Percentiles rank a stretch among this genome's conserved stretches.
phyloP scores from a whole-genome alignment of 2,329 filamentous ascomycete species.

The Penicillium nordicum region DNA sequence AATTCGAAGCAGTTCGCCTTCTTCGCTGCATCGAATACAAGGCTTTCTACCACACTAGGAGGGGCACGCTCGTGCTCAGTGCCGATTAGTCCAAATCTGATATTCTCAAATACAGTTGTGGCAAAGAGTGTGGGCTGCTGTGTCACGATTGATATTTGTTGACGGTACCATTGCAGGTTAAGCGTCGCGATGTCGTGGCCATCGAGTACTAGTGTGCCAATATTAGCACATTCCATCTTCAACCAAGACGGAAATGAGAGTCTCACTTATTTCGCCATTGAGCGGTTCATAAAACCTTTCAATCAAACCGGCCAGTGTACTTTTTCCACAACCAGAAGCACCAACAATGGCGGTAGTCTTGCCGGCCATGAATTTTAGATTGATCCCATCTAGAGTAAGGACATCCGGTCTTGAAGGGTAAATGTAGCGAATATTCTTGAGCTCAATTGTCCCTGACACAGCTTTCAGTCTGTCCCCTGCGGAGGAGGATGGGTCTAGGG shows the following conservation, averaged over 20 bases:
- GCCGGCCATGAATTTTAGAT: neutral
- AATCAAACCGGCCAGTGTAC: constrained; percentile 5
- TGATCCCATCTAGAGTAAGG: neutral
- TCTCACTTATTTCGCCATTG: constrained; percentile 47
- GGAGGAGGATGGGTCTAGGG: neutral
- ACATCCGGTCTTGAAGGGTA: neutral
- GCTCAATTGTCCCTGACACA: neutral
- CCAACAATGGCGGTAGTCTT: constrained; percentile 4
- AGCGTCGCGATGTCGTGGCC: constrained; percentile 69
- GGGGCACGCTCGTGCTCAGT: neutral
- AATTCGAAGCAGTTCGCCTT: neutral
- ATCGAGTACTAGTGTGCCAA: constrained; percentile 51
- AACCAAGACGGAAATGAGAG: too few species aligned
- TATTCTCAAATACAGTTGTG: constrained; percentile 78
- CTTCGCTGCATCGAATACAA: neutral
- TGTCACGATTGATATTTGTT: constrained; percentile 80
- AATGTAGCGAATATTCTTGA: neutral
- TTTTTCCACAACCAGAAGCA: constrained; percentile 11
- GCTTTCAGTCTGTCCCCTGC: neutral
- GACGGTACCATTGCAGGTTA: constrained; percentile 84
- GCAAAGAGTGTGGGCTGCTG: constrained; percentile 83
- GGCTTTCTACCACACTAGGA: neutral
- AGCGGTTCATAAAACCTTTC: constrained; percentile 69
- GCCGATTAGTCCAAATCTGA: constrained; percentile 37
- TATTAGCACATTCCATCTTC: neutral